phyloP scores from a whole-genome alignment of 192 early-diverging fungal genomes.

The Paraglomus occultum region DNA sequence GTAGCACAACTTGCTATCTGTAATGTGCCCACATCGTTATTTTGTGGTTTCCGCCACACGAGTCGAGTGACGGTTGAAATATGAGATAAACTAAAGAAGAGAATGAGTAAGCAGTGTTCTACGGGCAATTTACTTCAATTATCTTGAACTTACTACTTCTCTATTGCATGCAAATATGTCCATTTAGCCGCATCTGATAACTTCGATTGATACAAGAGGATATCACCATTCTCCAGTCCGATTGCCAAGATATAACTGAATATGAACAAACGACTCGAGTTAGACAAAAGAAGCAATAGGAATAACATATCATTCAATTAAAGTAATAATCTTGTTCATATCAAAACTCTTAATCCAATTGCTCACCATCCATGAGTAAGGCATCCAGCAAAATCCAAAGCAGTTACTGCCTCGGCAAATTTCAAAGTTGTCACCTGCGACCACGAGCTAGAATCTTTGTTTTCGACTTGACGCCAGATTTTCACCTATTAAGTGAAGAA shows the following conservation, averaged over 20 bases:
- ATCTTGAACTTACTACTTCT: too few species aligned
- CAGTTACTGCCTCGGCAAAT: constrained; percentile 78
- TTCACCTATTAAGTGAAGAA: constrained; percentile 48
- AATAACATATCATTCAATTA: too few species aligned
- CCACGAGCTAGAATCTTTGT: constrained; percentile 33
- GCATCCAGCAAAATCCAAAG: constrained; percentile 72
- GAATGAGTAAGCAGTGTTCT: too few species aligned
- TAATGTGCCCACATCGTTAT: constrained; percentile 27
- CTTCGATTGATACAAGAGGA: constrained; percentile 55
- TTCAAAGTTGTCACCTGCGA: constrained; percentile 60
- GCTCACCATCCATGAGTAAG: constrained; percentile 38
- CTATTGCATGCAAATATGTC: constrained; percentile 9
- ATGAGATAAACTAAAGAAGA: constrained; percentile 45
- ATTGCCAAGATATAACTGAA: constrained; percentile 68
- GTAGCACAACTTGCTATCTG: constrained; percentile 67
- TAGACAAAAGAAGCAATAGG: neutral
- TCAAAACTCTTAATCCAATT: neutral
- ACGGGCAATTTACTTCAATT: too few species aligned
- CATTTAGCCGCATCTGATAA: constrained; percentile 31
- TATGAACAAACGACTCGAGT: neutral
- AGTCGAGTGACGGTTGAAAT: constrained; percentile 56
- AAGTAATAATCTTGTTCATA: too few species aligned
- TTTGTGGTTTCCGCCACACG: constrained; percentile 57
- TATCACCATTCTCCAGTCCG: constrained; percentile 80
- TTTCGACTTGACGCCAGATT: constrained; percentile 58